Evolutionary conservation across 768 basidiomycete species (phyloP), one percentile per base, ranked within the genome.

Genomic region (Termitomyces sp.): DNA sequence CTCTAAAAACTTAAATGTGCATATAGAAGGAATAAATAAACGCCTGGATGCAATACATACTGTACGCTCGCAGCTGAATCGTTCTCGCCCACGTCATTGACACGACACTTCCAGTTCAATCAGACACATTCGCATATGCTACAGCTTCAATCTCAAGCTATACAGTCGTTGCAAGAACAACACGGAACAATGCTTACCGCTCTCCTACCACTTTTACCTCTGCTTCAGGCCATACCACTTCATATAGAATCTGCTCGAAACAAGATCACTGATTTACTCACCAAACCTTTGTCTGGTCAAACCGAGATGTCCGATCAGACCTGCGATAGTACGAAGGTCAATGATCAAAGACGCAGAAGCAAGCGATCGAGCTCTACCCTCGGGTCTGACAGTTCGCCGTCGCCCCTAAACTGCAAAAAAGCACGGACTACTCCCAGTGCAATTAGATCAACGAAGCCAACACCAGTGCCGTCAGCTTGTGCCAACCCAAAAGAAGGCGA

Each of bases 111-210:
- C 31, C 56, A 81, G 79, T 73, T 78, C 60, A 75, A 76, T 55
- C 78, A 80, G 61, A 72, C 73, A 0, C 78, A 78, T 52, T 66
- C 73, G 12, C 74, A 73, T 56, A 59, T 68, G 46, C 67, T 86
- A 23, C 82, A 85, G 64, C 74, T 74, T 15, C 82, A 87, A 52
- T 70, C 73, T 2, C 79, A 82, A 61, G 73, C 76, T 11, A 70
- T 88, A 48, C 84, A 84, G 56, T 75, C 76, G 2, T 65, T 89
- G 22, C 84, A 86, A 60, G 79, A 83, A 20, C 86, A 88, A 58
- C 85, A 88, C 63, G 73, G 70, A 18, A 74, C 76, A 12, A 75
- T 87, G 0, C 65, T 88, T 2, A 64, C 80, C 22, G 71, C 81
- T 11, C 67, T 90, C 1, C 57, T 80, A 0, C 85, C 88, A 7